Percentiles rank a stretch among this genome's conserved stretches.
Conservation (phyloP, 768 basidiomycete species). For the Tulasnella sp. region DNA sequence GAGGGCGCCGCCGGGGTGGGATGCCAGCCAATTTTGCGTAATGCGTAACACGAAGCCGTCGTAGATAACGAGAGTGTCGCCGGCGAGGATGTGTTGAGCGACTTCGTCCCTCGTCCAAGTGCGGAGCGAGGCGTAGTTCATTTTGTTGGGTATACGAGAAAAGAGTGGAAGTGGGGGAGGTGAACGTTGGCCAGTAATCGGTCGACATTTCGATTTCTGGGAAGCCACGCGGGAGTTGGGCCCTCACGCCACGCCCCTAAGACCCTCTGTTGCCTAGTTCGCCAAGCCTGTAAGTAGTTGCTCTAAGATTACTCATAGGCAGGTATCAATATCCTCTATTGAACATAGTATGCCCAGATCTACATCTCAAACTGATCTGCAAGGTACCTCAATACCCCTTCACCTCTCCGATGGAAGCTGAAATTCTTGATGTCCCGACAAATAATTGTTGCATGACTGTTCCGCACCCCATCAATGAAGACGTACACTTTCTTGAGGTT, state of each 20-base stretch:
- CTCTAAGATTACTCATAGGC: too few species aligned
- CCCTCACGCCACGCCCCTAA: neutral
- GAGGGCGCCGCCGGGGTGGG: conserved; percentile 86
- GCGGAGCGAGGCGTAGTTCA: conserved; percentile 3
- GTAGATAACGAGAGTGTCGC: conserved; percentile 74
- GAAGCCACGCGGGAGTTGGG: neutral
- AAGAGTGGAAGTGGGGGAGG: neutral
- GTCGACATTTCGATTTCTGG: neutral
- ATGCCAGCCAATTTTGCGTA: conserved; percentile 69
- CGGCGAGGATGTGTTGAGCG: conserved; percentile 66
- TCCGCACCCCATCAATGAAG: conserved; percentile 56
- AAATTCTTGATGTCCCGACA: conserved; percentile 64
- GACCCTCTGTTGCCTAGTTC: neutral
- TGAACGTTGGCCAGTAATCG: neutral
- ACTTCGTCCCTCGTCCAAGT: conserved; percentile 54
- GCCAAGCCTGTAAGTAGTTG: too few species aligned
- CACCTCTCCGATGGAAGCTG: conserved; percentile 55
- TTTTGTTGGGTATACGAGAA: neutral
- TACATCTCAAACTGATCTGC: conserved; percentile 51
- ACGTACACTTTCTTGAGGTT: conserved; percentile 64
- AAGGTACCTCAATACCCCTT: conserved; percentile 68
- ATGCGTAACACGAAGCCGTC: conserved; percentile 60
- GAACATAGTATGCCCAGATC: neutral
- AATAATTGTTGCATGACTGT: conserved; percentile 70
- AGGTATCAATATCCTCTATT: neutral